Percentiles rank a stretch among this genome's conserved stretches.
phyloP scores from a whole-genome alignment of 108 stramenopile species.

The Cyclostephanos tholiformis region DNA sequence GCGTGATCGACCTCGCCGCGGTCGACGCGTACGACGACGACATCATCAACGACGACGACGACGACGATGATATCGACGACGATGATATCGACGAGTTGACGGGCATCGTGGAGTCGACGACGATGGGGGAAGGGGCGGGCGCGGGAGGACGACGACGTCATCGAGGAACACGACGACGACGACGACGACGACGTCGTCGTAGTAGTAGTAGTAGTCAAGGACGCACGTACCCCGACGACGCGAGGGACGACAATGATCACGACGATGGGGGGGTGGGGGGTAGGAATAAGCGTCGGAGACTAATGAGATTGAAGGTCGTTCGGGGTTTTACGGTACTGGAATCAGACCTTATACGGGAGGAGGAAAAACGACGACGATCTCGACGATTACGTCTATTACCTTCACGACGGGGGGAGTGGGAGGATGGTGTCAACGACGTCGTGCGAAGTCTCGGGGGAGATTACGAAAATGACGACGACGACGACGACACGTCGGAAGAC shows the following conservation, averaged over 20 bases:
- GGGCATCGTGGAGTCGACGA: neutral
- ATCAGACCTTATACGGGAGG: conserved; percentile 30
- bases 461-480: conserved; percentile 1
- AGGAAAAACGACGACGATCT: neutral
- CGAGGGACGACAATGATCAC: neutral
- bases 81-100: neutral
- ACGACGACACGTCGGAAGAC: neutral
- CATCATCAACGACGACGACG: conserved; percentile 8
- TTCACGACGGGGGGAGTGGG: too few species aligned
- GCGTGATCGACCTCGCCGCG: conserved; percentile 47
- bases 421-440: neutral
- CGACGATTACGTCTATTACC: too few species aligned
- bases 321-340: conserved; percentile 33
- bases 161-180: conserved; percentile 5
- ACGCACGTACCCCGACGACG: neutral
- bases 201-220: too few species aligned
- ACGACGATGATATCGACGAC: conserved; percentile 6
- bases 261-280: conserved; percentile 3
- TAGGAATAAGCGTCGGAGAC: conserved; percentile 23
- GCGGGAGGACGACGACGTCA: neutral
- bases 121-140: too few species aligned
- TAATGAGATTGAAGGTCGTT: conserved; percentile 33
- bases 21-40: conserved; percentile 22
- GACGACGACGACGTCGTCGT: too few species aligned
- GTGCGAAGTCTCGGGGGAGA: neutral